Percentiles rank a stretch among this genome's conserved stretches.
Conservation (phyloP, 2,329 filamentous ascomycete species). For the Xylaria sp. region DNA sequence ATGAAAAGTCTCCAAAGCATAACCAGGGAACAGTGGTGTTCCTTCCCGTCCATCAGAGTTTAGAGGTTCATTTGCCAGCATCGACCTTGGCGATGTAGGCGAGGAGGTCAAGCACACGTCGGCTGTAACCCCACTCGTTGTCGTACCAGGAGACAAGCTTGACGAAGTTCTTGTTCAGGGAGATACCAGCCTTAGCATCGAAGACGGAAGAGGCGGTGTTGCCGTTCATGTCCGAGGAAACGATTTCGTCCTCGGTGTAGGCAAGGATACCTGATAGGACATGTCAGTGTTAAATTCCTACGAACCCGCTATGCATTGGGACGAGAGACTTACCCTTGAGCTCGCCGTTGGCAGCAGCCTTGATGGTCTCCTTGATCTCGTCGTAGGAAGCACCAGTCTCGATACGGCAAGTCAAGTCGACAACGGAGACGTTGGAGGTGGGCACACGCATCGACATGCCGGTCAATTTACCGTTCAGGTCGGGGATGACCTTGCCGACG, state of each 20-base stretch:
- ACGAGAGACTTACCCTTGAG: conserved; percentile 77
- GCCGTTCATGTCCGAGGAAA: conserved; percentile 93
- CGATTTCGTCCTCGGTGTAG: conserved; percentile 97
- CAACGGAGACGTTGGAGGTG: conserved; percentile 98
- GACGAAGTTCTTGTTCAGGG: conserved; percentile 97
- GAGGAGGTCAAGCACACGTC: conserved; percentile 87
- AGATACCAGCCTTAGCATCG: conserved; percentile 98
- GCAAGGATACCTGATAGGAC: conserved; percentile 76
- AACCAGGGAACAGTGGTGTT: neutral
- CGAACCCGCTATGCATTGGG: neutral
- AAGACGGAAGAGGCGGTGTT: conserved; percentile 97
- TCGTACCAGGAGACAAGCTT: conserved; percentile 99
- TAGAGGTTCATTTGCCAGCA: conserved; percentile 58
- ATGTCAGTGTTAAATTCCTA: conserved; percentile 21
- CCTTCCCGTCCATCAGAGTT: conserved; percentile 39
- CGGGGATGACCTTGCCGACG: conserved; percentile 99
- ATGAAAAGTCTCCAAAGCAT: conserved; percentile 11
- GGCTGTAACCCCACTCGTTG: conserved; percentile 99
- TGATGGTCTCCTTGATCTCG: conserved; percentile 91
- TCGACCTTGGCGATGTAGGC: conserved; percentile 84
- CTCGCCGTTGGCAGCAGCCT: conserved; percentile 82
- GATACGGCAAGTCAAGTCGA: conserved; percentile 93
- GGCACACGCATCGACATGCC: conserved; percentile 99
- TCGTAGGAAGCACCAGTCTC: conserved; percentile 91
- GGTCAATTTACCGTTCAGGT: conserved; percentile 98